phyloP scores from a whole-genome alignment of 2,329 filamentous ascomycete species.

The Bipolaris gigantea region DNA sequence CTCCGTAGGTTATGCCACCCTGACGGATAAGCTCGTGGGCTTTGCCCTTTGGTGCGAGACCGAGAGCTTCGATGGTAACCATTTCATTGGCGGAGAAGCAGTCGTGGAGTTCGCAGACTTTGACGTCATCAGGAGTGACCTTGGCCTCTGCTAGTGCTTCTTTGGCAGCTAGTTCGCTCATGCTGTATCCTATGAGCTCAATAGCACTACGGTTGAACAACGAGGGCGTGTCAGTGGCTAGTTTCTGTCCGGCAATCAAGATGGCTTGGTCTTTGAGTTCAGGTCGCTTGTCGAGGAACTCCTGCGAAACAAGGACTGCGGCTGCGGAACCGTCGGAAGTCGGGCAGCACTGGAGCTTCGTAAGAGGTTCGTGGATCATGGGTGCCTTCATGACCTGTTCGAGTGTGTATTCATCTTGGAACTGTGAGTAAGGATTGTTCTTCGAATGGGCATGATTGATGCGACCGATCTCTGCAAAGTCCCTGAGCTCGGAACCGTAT shows the following conservation, averaged over 20 bases:
- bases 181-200: slow-evolving; percentile 86
- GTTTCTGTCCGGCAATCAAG: slow-evolving; percentile 81
- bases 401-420: slow-evolving; percentile 85
- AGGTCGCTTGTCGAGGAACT: slow-evolving; percentile 82
- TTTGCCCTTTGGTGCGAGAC: slow-evolving; percentile 74
- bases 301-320: slow-evolving; percentile 83
- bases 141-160: slow-evolving; percentile 75
- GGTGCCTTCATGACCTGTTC: slow-evolving; percentile 77
- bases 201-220: slow-evolving; percentile 81
- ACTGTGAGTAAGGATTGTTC: slow-evolving; percentile 97
- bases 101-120: slow-evolving; percentile 91
- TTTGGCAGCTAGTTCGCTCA: slow-evolving; percentile 72
- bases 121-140: slow-evolving; percentile 66
- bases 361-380: slow-evolving; percentile 83
- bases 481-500: slow-evolving; percentile 77
- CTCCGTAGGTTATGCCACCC: slow-evolving; percentile 90
- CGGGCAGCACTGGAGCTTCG: slow-evolving; percentile 98
- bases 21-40: slow-evolving; percentile 86
- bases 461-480: slow-evolving; percentile 93
- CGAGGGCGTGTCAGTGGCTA: slow-evolving; percentile 80
- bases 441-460: slow-evolving; percentile 91
- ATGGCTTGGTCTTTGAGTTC: slow-evolving; percentile 82
- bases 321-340: slow-evolving; percentile 92
- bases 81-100: slow-evolving; percentile 97
- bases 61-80: slow-evolving; percentile 84